These are phyloP conservation scores for Leucogyrophana mollusca DNA, from an alignment of 768 basidiomycete genomes.

Conservation along the genomic window DNA sequence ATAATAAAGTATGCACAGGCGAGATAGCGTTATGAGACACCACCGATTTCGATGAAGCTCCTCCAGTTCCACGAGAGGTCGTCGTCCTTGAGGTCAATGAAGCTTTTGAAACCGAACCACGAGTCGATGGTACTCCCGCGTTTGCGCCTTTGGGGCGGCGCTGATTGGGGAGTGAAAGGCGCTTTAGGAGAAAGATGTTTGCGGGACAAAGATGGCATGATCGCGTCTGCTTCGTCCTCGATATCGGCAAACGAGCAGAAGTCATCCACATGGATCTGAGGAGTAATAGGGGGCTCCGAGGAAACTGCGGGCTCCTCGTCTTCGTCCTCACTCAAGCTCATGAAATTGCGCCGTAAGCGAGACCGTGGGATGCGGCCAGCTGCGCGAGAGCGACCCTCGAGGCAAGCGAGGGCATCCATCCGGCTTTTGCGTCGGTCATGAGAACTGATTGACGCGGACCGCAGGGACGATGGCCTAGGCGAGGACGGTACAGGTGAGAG, in stretches of 20 bases:
- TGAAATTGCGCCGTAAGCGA: slow-evolving; percentile 47
- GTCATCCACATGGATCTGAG: slow-evolving; percentile 19
- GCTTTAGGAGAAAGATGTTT: slow-evolving; percentile 10
- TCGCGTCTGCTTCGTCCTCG: slow-evolving; percentile 30
- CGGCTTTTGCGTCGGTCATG: slow-evolving; percentile 47
- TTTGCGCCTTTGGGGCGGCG: slow-evolving; percentile 19
- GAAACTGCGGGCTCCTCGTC: slow-evolving; percentile 34
- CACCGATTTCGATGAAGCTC: slow-evolving; percentile 61
- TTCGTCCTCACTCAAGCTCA: slow-evolving; percentile 69
- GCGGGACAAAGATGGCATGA: slow-evolving; percentile 16
- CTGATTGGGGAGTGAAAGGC: slow-evolving; percentile 10
- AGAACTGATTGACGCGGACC: slow-evolving; percentile 42
- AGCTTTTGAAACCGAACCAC: slow-evolving; percentile 60
- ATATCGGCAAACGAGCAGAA: slow-evolving; percentile 23
- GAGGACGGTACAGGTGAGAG: slow-evolving; percentile 12
- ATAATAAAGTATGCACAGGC: background rate
- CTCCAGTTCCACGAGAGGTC: slow-evolving; percentile 53
- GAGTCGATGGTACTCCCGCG: slow-evolving; percentile 44
- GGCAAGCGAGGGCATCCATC: slow-evolving; percentile 59
- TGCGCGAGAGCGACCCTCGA: slow-evolving; percentile 51
- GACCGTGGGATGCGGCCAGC: slow-evolving; percentile 18
- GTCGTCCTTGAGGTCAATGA: slow-evolving; percentile 60
- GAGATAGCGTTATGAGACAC: slow-evolving; percentile 15
- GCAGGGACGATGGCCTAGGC: slow-evolving; percentile 15
- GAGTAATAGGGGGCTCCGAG: slow-evolving; percentile 8